Evolutionary conservation across 129 eudicot genomes (phyloP).

Genomic region (Centella asiatica): DNA sequence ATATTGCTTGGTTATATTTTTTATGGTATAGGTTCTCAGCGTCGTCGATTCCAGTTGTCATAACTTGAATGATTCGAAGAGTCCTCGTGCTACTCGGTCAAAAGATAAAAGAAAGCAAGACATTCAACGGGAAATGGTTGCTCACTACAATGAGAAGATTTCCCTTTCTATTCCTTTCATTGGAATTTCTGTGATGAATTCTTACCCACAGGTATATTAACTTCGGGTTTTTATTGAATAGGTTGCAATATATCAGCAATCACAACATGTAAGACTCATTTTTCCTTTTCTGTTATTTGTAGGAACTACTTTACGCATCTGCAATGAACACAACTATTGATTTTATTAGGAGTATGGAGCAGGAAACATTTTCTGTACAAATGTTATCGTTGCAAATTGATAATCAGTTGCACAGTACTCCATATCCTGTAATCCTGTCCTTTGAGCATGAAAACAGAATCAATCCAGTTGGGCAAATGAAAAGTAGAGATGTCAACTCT

Average conservation of each 20-base stretch:
- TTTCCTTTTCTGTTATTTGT: constrained; percentile 16
- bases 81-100: constrained; percentile 28
- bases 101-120: constrained; percentile 34
- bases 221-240: neutral
- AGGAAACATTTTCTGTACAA: constrained; percentile 54
- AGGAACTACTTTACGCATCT: constrained; percentile 90
- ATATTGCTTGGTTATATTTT: constrained; percentile 5
- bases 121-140: constrained; percentile 32
- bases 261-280: constrained; percentile 5
- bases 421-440: constrained; percentile 88
- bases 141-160: constrained; percentile 55
- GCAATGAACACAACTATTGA: constrained; percentile 55
- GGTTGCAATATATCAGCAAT: neutral
- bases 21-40: constrained; percentile 68
- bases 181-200: constrained; percentile 84
- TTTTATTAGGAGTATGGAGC: constrained; percentile 72
- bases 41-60: constrained; percentile 84
- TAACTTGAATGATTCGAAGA: constrained; percentile 46
- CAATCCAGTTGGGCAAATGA: constrained; percentile 29
- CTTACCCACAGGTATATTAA: constrained; percentile 63
- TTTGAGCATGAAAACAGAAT: constrained; percentile 54
- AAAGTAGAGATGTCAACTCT: constrained; percentile 35
- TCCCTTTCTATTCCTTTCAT: constrained; percentile 63
- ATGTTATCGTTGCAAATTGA: constrained; percentile 79
- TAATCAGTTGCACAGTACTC: constrained; percentile 72